Evolutionary conservation across 768 basidiomycete genomes (phyloP), one percentile per base, ranked within the genome.

Genomic region (Mycena olivaceomarginata): DNA sequence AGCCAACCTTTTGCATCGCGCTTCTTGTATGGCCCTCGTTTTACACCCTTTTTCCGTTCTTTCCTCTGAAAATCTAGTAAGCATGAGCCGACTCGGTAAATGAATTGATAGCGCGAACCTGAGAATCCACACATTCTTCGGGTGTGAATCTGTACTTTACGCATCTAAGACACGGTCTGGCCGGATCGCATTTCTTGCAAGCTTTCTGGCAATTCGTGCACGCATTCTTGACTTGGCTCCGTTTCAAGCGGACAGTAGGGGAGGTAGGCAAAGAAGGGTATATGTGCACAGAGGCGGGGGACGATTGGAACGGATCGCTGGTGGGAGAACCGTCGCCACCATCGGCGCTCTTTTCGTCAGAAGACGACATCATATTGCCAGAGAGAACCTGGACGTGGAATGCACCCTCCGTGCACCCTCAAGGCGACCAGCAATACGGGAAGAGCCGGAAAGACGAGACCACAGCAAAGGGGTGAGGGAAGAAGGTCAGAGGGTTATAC

Each of bases 141-240:
- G 93, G 90, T 79, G 95, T 91, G 81, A 25, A 77, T 41, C 70
- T 96, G 80, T 98, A 98, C 87, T 95, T 97, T 82, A 97, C 94
- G 81, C 97, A 98, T 77, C 97, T 94, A 74, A 96, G 94, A 85
- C 97, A 98, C 76, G 97, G 97, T 79, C 97, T 91, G 80, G 94
- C 96, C 81, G 96, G 95, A 86, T 97, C 96, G 57, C 72, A 97
- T 84, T 96, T 96, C 89, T 97, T 97, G 90, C 95, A 96, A 2
- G 96, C 95, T 84, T 95, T 96, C 85, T 96, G 96, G 82, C 96
- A 97, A 79, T 95, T 95, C 43, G 95, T 96, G 85, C 96, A 97
- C 69, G 96, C 96, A 78, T 96, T 97, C 91, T 96, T 97, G 88
- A 97, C 96, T 82, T 97, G 96, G 70, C 94, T 89, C 79, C 96